These are phyloP conservation scores for Scheffersomyces insectosa DNA, from an alignment of 1,139 yeast species.

Conservation along the genomic window DNA sequence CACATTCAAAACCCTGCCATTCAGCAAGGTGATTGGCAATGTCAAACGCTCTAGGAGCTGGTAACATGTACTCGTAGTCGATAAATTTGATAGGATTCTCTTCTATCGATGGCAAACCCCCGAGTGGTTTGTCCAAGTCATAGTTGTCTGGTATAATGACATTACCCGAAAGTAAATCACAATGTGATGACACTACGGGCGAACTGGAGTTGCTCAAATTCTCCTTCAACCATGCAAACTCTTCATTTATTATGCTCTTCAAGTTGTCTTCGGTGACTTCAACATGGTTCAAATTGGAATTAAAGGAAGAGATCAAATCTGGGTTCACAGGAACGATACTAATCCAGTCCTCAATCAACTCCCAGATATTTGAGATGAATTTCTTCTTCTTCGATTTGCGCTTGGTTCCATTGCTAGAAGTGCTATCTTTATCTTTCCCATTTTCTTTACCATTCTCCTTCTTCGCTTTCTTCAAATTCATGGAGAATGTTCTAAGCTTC, in stretches of 20 bases:
- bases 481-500: conserved; percentile 39
- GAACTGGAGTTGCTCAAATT: conserved; percentile 44
- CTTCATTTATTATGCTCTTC: conserved; percentile 41
- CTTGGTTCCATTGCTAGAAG: conserved; percentile 7
- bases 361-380: conserved; percentile 55
- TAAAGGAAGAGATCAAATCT: conserved; percentile 43
- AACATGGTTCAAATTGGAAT: conserved; percentile 25
- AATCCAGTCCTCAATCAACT: conserved; percentile 62
- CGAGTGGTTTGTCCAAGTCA: conserved; percentile 11
- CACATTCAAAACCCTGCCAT: conserved; percentile 85
- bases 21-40: conserved; percentile 85
- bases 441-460: background rate
- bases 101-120: conserved; percentile 25
- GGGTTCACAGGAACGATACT: conserved; percentile 54
- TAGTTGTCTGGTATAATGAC: conserved; percentile 57
- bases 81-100: conserved; percentile 62
- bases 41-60: conserved; percentile 81
- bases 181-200: conserved; percentile 64
- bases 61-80: conserved; percentile 80
- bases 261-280: conserved; percentile 32
- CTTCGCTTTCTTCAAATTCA: conserved; percentile 16
- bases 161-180: conserved; percentile 73
- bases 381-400: conserved; percentile 25
- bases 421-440: conserved; percentile 7
- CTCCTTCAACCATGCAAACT: conserved; percentile 55